These are phyloP conservation scores for Vanrija sp. DNA, from an alignment of 1,284 basidiomycete species.

Conservation along the genomic window DNA sequence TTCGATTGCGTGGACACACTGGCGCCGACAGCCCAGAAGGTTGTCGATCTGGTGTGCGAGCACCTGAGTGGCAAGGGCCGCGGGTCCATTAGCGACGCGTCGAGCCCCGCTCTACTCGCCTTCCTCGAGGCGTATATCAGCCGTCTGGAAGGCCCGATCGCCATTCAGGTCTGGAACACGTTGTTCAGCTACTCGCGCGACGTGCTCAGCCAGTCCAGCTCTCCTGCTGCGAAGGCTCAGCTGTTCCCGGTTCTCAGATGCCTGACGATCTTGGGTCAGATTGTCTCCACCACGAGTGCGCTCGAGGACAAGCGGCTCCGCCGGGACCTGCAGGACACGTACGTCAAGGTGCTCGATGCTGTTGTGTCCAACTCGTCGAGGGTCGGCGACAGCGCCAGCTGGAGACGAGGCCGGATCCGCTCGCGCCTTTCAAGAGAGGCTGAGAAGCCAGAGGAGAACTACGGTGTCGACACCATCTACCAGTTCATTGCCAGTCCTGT, in stretches of 20 bases:
- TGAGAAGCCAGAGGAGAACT: neutral
- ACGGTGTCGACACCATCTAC: slow-evolving; percentile 56
- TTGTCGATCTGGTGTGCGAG: slow-evolving; percentile 87
- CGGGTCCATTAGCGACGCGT: slow-evolving; percentile 53
- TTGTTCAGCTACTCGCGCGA: slow-evolving; percentile 79
- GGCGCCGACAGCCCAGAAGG: slow-evolving; percentile 77
- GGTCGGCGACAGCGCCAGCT: slow-evolving; percentile 54
- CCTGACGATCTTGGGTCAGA: slow-evolving; percentile 73
- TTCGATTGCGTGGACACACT: slow-evolving; percentile 82
- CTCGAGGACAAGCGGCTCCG: slow-evolving; percentile 82
- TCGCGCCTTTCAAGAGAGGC: too few species aligned
- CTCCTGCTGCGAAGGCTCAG: slow-evolving; percentile 60
- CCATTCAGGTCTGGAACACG: slow-evolving; percentile 84
- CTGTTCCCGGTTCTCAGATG: slow-evolving; percentile 72
- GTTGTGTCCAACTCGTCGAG: slow-evolving; percentile 70
- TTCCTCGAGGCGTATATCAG: slow-evolving; percentile 87
- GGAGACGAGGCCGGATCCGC: slow-evolving; percentile 8
- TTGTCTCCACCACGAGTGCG: slow-evolving; percentile 74
- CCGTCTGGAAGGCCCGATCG: slow-evolving; percentile 79
- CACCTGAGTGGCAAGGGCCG: slow-evolving; percentile 51
- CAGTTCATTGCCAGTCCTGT: slow-evolving; percentile 66
- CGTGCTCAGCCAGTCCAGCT: slow-evolving; percentile 58
- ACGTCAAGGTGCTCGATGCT: slow-evolving; percentile 77
- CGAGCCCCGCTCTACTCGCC: slow-evolving; percentile 31
- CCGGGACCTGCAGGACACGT: slow-evolving; percentile 89